Evolutionary conservation across 257 asterid species (phyloP), one percentile per base, ranked within the genome.

Genomic region (Solanum pimpinellifolium): DNA sequence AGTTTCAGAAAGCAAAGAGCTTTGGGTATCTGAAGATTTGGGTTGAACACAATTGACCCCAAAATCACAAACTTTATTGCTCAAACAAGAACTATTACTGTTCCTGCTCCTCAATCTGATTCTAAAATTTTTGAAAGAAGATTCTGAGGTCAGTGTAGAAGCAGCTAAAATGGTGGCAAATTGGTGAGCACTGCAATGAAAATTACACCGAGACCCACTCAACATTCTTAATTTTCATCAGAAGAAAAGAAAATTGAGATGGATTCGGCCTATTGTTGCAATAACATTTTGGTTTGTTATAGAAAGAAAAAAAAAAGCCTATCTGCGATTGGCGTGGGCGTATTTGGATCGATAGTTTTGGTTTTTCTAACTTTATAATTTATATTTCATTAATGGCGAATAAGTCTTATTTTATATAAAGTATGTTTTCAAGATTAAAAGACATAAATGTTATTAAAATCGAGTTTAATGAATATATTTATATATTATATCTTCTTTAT

Each of bases 1-100:
- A 74, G 10, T 46, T 9, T 78, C 41, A 46, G 41, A 78, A 78
- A 78, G 25, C 23, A 16, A 15, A 78, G 66, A 78, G 37, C 68
- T 80, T 80, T 46, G 41, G 1, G 16, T 27, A 80, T 80, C 84
- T 46, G 84, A 80, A 47, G 68, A 27, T 27, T 80, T 80, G 46
- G 87, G 76, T n/a, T 21, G 87, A 44, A 86, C 33, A 89, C 86
- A 62, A 59, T 75, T n/a, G 42, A 37, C 85, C 77, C 83, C 73
- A 9, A 47, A 94, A 85, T 82, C 93, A 95, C 99, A 95, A 89
- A 49, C 41, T 84, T 76, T 20, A 59, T 78, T 62, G n/a, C 47
- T 83, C 86, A 78, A 84, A 73, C 20, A 74, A 73, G 82, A 18
- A 20, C 31, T 39, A 1, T 2, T 39, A 21, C 31, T 74, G 23